A percentile compares a stretch with the other conserved stretches of the same genome.
phyloP scores from a whole-genome alignment of 2,329 filamentous ascomycete genomes.

The Colletotrichum tofieldiae region DNA sequence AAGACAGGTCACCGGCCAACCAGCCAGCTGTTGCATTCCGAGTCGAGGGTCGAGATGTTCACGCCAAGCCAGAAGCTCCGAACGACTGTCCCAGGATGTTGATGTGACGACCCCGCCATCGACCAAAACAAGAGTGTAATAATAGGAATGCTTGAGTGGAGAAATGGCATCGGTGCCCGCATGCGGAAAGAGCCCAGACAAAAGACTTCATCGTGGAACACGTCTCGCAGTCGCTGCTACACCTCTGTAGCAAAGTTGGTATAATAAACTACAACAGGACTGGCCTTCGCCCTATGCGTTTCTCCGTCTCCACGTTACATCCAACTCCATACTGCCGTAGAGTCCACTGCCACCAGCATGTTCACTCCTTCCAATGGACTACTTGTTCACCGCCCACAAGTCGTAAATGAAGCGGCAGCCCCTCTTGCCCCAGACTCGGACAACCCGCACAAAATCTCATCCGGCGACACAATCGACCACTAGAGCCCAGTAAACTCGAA shows the following conservation, averaged over 20 bases:
- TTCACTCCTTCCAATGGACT: neutral
- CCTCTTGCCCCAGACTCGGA: neutral
- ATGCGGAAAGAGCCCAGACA: neutral
- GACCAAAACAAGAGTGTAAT: no score
- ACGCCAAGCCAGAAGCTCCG: no score
- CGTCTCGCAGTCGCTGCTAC: neutral
- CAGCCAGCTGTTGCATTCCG: no score
- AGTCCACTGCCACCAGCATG: neutral
- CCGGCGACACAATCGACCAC: neutral
- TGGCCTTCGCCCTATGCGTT: no score
- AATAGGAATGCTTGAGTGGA: no score
- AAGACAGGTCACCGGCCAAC: no score
- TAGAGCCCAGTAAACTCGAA: neutral
- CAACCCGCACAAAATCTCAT: neutral
- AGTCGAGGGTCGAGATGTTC: no score
- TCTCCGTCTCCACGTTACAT: neutral
- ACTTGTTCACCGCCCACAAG: neutral
- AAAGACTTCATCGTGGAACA: no score
- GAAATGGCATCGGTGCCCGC: no score
- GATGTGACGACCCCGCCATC: no score
- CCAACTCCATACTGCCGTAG: neutral
- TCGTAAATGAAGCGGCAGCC: neutral
- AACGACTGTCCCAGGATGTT: no score
- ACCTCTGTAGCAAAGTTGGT: neutral
- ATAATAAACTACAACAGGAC: neutral